A percentile compares a stretch with the other conserved stretches of the same genome.
Evolutionary conservation across 1,284 basidiomycete genomes (phyloP).

Genomic region (Irpex rosettiformis): DNA sequence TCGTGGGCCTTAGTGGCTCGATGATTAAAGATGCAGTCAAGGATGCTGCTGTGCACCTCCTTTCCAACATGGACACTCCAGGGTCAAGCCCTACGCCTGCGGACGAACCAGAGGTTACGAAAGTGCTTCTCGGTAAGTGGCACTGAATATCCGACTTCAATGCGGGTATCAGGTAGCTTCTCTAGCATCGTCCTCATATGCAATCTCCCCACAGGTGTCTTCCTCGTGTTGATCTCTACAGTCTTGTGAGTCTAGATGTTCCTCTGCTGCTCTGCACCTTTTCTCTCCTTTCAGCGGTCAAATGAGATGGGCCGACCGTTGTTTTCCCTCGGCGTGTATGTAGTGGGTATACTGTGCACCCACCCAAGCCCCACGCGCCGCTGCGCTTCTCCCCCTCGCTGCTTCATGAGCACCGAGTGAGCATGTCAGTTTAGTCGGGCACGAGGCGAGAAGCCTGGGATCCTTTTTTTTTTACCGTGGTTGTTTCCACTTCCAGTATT

Average conservation of each 20-base stretch:
- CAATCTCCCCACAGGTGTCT: slow-evolving; percentile 58
- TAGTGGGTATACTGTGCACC: neutral
- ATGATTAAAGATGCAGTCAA: slow-evolving; percentile 73
- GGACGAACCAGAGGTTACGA: slow-evolving; percentile 57
- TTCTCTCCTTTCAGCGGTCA: slow-evolving; percentile 19
- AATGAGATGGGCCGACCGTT: too few relatives aligned
- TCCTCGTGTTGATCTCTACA: slow-evolving; percentile 95
- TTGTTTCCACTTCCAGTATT: neutral
- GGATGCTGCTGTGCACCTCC: slow-evolving; percentile 30
- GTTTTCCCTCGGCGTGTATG: too few relatives aligned
- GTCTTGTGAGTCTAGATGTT: slow-evolving; percentile 67
- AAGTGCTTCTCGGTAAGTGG: slow-evolving; percentile 60
- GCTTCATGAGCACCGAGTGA: neutral
- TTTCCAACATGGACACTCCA: too few relatives aligned
- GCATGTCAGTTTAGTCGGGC: neutral
- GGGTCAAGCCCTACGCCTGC: too few relatives aligned
- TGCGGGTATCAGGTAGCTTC: slow-evolving; percentile 3
- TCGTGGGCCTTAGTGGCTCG: slow-evolving; percentile 92
- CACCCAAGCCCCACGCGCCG: neutral
- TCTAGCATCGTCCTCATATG: slow-evolving; percentile 9
- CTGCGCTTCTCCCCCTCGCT: neutral
- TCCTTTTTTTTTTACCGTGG: neutral
- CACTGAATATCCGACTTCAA: neutral
- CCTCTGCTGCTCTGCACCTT: slow-evolving; percentile 15
- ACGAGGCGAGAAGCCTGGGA: neutral